phyloP scores from a whole-genome alignment of 2,329 filamentous ascomycete species.

The Amphichorda felina region DNA sequence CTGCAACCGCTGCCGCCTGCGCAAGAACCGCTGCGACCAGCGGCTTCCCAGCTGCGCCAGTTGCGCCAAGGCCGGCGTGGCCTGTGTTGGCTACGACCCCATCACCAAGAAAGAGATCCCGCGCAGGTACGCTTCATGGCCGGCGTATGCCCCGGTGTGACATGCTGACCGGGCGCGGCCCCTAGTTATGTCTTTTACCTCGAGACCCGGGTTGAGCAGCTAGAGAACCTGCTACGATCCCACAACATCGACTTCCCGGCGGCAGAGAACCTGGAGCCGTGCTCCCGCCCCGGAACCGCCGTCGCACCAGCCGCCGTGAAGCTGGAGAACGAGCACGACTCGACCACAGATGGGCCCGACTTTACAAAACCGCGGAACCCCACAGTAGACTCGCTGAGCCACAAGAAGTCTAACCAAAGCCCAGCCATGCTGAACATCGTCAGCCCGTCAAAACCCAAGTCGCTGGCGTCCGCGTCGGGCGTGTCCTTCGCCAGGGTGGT shows the following conservation, averaged over 20 bases:
- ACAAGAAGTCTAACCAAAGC: constrained; percentile 17
- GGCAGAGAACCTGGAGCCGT: constrained; percentile 56
- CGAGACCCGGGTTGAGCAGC: constrained; percentile 72
- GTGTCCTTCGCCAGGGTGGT: constrained; percentile 93
- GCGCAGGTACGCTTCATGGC: constrained; percentile 51
- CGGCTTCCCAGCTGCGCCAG: constrained; percentile 80
- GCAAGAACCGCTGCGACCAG: constrained; percentile 95
- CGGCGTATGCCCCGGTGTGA: not conserved
- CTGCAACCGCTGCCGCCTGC: constrained; percentile 81
- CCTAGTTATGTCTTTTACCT: constrained; percentile 86
- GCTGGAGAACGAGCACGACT: not conserved
- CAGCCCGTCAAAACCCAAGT: constrained; percentile 66
- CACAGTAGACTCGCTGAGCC: constrained; percentile 18
- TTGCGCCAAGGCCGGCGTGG: constrained; percentile 84
- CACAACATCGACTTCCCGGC: constrained; percentile 63
- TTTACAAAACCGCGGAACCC: constrained; percentile 14
- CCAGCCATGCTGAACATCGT: constrained; percentile 60
- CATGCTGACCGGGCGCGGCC: not conserved
- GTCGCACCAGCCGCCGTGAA: not conserved
- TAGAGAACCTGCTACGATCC: constrained; percentile 62
- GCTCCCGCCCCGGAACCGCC: constrained; percentile 23
- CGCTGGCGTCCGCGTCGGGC: constrained; percentile 74
- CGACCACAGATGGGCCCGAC: too few species aligned
- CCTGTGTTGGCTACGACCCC: constrained; percentile 91
- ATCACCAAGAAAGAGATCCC: constrained; percentile 95